Evolutionary conservation across 164 flowering plant genomes (phyloP).

Genomic region (Cinnamomum chago): DNA sequence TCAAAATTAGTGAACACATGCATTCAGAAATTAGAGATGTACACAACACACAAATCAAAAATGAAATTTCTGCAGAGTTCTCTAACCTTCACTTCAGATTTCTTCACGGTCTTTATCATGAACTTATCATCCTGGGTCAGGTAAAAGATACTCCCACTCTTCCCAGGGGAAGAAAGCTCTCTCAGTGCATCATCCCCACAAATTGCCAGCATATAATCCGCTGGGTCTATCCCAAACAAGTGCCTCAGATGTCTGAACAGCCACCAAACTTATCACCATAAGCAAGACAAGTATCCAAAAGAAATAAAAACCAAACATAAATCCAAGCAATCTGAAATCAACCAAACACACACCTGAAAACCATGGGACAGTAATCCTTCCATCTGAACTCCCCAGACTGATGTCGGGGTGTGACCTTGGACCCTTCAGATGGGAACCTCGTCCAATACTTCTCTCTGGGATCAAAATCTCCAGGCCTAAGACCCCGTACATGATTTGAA

Average conservation of each 20-base stretch:
- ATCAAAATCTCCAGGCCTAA: slow-evolving; percentile 33
- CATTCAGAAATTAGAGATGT: neutral
- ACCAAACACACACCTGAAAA: slow-evolving; percentile 34
- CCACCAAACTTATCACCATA: neutral
- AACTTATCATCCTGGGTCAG: slow-evolving; percentile 77
- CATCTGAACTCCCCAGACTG: slow-evolving; percentile 44
- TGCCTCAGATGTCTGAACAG: slow-evolving; percentile 46
- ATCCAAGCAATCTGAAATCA: neutral
- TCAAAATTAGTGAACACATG: no score
- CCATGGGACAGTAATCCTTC: slow-evolving; percentile 64
- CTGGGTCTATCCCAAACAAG: slow-evolving; percentile 56
- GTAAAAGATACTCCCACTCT: slow-evolving; percentile 78
- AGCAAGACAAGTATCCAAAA: neutral
- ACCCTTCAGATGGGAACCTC: slow-evolving; percentile 43
- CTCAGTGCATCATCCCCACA: slow-evolving; percentile 66
- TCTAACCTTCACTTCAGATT: slow-evolving; percentile 79
- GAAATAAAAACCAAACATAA: neutral
- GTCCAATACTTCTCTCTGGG: slow-evolving; percentile 39
- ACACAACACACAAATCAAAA: neutral
- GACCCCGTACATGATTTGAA: slow-evolving; percentile 12
- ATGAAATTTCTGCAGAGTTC: neutral
- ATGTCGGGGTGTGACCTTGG: slow-evolving; percentile 47
- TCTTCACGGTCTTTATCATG: slow-evolving; percentile 80
- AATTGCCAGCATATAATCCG: slow-evolving; percentile 65
- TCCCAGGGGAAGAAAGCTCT: slow-evolving; percentile 67